Conservation (phyloP, 2,329 filamentous ascomycete species). For the Laburnicola sp. region DNA sequence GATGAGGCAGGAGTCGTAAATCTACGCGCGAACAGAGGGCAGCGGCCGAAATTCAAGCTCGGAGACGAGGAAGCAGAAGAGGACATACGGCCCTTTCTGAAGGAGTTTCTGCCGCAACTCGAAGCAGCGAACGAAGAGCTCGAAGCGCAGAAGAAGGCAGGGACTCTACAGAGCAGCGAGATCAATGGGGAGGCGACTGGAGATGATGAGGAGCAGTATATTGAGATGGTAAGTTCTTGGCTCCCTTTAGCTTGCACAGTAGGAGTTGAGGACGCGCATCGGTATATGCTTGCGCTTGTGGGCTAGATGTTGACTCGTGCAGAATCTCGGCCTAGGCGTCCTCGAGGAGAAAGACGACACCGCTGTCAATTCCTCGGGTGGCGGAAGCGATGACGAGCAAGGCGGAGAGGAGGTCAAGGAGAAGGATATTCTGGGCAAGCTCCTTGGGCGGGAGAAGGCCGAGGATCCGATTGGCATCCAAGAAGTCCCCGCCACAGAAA, state of each 20-base stretch:
- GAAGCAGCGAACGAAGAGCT: slow-evolving; percentile 50
- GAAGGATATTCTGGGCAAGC: slow-evolving; percentile 42
- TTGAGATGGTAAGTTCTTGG: slow-evolving; percentile 44
- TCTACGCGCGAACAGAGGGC: slow-evolving; percentile 32
- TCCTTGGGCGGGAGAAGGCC: slow-evolving; percentile 38
- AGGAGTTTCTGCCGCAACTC: slow-evolving; percentile 48
- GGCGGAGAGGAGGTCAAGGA: slow-evolving; percentile 18
- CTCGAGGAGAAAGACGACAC: slow-evolving; percentile 46
- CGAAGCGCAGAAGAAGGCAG: slow-evolving; percentile 44
- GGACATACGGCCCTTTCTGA: slow-evolving; percentile 42
- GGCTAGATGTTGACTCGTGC: slow-evolving; percentile 13
- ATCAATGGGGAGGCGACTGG: slow-evolving; percentile 43
- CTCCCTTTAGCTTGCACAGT: not conserved
- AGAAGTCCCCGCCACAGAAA: slow-evolving; percentile 25
- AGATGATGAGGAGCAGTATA: slow-evolving; percentile 37
- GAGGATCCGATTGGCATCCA: slow-evolving; percentile 31
- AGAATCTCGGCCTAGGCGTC: slow-evolving; percentile 53
- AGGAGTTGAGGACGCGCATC: not conserved
- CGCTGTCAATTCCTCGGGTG: slow-evolving; percentile 23
- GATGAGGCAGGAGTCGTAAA: slow-evolving; percentile 27
- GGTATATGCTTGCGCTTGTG: not conserved
- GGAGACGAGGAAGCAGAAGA: slow-evolving; percentile 27
- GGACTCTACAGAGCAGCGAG: slow-evolving; percentile 42
- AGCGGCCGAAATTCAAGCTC: slow-evolving; percentile 39
- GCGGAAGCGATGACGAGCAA: slow-evolving; percentile 26